phyloP scores from a whole-genome alignment of 2,329 filamentous ascomycete species.

The Verticillium nubilum region DNA sequence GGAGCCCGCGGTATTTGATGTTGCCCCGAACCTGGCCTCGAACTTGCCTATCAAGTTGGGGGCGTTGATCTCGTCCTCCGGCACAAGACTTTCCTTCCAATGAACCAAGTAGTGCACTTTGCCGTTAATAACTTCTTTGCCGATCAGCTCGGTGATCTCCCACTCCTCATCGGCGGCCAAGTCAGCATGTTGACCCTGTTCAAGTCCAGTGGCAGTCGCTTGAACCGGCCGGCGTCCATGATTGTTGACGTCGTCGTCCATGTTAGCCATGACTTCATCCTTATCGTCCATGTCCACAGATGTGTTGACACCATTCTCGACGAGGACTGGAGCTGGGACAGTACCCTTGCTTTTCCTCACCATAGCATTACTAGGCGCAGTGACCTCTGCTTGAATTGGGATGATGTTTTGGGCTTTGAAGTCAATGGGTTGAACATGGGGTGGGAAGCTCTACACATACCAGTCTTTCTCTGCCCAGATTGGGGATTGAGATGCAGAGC shows the following conservation, averaged over 20 bases:
- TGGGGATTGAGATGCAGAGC: not conserved
- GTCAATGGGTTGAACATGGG: not conserved
- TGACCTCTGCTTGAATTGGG: not conserved
- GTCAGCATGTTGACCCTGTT: not conserved
- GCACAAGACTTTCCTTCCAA: not conserved
- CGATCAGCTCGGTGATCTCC: not conserved
- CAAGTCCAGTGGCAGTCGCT: not conserved
- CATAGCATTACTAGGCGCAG: not conserved
- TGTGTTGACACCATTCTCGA: not conserved
- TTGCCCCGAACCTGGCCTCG: not conserved
- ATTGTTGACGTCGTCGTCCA: not conserved
- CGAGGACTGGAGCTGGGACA: not conserved
- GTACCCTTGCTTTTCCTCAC: not conserved
- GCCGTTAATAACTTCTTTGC: not conserved
- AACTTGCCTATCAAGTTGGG: not conserved
- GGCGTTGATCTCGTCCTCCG: not conserved
- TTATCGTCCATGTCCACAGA: not conserved
- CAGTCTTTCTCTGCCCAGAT: not conserved
- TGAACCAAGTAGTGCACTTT: not conserved
- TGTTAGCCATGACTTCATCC: not conserved
- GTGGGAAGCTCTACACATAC: not conserved
- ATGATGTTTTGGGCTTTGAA: not conserved
- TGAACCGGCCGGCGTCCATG: not conserved
- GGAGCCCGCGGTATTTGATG: not conserved
- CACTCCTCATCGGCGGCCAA: not conserved